Base-by-base conservation (phyloP, 192 early-diverging fungal species). In the Diversispora epigaea region DNA sequence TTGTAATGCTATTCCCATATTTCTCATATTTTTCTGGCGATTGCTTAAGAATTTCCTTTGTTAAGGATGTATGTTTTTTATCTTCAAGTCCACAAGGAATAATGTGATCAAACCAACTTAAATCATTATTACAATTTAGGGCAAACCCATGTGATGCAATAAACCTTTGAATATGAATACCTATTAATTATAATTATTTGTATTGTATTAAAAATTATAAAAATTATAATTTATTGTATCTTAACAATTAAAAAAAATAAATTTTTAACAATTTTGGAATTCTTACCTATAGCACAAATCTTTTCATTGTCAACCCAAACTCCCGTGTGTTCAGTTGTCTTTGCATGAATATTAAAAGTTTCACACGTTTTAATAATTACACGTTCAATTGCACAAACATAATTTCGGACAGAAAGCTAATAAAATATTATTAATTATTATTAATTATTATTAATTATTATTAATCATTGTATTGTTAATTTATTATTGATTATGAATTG, bases 111-210 rank as follows among this genome's bases (percentile, higher is more conserved):
- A 95, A 99, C 91, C 93, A 98, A 10, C 50, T 67, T 71, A 99
- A 84, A 82, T 98, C 95, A 0, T 90, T 91, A 61, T 93, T 86
- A 80, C 95, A 97, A 75, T 99, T 99, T 19, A 99, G 85, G 3
- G 96, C 97, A 75, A 99, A 88, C 5, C 97, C 97, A 79, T 98
- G 96, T 12, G 88, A 89, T 25, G 93, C 97, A 32, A 97, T 90
- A 76, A 95, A 94, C 17, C 89, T 78, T 68, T 91, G 91, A 7
- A 97, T 86, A 75, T 96, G 94, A 47, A 97, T 88, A 43, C 93
- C 91, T 93, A 80, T 50, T 8, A 45, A 43, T 46, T 0, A n/a
- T 15, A 39, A 39, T 25, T 6, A n/a, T 11, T 49, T 0, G 7
- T 4, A 12, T 50, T 50, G 8, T 5, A 25, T 12, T 21, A 52